Conservation (phyloP, 345 rosid species). For the Eucalyptus leucophloia region DNA sequence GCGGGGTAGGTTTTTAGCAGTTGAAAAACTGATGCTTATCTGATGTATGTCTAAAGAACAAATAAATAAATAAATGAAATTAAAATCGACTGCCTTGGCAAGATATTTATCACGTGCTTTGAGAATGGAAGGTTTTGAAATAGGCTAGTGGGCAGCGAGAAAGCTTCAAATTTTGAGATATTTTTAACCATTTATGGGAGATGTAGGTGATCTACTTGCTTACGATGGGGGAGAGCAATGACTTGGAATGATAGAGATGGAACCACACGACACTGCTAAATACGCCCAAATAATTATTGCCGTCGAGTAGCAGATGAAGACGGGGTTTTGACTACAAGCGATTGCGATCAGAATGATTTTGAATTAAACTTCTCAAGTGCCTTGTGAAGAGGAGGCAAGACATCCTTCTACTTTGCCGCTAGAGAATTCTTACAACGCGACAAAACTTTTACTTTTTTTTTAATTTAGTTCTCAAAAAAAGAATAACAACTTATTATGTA, state of each 20-base stretch:
- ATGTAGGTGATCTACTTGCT: not conserved
- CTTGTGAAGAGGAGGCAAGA: not conserved
- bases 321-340: not conserved
- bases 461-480: not conserved
- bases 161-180: not conserved
- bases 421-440: not conserved
- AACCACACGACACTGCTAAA: not conserved
- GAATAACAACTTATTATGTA: rapidly evolving
- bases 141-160: not conserved
- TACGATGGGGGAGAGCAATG: not conserved
- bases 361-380: not conserved
- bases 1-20: not conserved
- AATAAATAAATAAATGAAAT: not conserved
- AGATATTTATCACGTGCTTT: not conserved
- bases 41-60: not conserved
- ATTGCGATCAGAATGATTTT: not conserved
- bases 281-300: not conserved
- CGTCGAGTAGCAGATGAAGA: not conserved
- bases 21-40: not conserved
- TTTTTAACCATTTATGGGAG: not conserved
- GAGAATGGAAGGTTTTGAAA: not conserved
- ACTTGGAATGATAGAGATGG: not conserved
- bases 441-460: not conserved
- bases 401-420: not conserved
- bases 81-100: not conserved